Evolutionary conservation across 2,329 filamentous ascomycete species (phyloP).

Genomic region (Seiridium unicorne): DNA sequence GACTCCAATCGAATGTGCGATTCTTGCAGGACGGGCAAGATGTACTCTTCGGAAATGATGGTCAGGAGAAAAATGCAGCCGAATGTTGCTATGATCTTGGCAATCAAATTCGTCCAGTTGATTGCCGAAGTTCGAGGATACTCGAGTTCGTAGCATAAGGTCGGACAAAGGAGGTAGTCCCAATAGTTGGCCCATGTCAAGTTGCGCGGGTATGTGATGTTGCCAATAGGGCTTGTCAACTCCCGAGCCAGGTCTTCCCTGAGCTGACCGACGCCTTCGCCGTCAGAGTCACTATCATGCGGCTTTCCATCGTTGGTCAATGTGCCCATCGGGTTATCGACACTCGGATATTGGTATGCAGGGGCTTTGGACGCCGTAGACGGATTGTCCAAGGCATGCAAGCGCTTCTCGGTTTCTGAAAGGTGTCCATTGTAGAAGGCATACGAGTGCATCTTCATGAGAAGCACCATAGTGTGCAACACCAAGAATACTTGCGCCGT

Average conservation of each 20-base stretch:
- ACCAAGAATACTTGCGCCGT: conserved; percentile 95
- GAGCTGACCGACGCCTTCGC: conserved; percentile 60
- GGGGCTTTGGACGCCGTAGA: conserved; percentile 66
- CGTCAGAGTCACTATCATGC: conserved; percentile 37
- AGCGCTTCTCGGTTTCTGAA: conserved; percentile 78
- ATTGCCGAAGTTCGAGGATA: conserved; percentile 79
- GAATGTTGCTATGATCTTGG: conserved; percentile 86
- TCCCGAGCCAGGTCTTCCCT: conserved; percentile 87
- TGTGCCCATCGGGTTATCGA: conserved; percentile 48
- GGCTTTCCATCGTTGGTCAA: conserved; percentile 22
- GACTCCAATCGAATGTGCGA: conserved; percentile 55
- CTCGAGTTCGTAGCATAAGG: conserved; percentile 95
- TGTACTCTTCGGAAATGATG: conserved; percentile 90
- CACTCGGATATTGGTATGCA: conserved; percentile 73
- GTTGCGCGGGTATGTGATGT: conserved; percentile 86
- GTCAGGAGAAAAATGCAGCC: conserved; percentile 96
- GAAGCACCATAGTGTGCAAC: conserved; percentile 82
- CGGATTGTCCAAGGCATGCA: conserved; percentile 77
- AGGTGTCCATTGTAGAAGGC: conserved; percentile 98
- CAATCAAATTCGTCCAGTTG: conserved; percentile 77
- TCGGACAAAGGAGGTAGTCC: conserved; percentile 90
- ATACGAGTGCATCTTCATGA: conserved; percentile 99
- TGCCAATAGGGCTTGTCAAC: conserved; percentile 85
- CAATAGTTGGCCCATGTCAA: conserved; percentile 78
- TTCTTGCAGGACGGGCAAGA: conserved; percentile 82